Base-by-base conservation (phyloP, 2,329 filamentous ascomycete species). In the Venturia effusa region DNA sequence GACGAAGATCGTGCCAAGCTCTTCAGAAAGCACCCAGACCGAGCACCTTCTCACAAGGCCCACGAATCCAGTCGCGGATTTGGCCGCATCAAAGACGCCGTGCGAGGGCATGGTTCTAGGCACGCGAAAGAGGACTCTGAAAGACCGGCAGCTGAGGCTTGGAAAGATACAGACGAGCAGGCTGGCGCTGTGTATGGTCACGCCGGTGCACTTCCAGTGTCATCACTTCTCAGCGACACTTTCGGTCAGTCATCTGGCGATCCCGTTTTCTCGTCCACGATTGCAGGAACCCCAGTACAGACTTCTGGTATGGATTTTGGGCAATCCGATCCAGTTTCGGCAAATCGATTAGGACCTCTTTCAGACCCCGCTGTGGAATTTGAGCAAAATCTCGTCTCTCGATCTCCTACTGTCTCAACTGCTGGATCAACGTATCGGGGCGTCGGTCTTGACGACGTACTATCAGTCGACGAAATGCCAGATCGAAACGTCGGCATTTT, bases 1-100 rank as follows among this genome's bases (percentile, higher is more conserved):
- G 83, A 86, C n/a, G 83, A 84, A 51, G 63, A 60, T 10, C 41
- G 59, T 7, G 30, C 37, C 13, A 61, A 59, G 17, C n/a, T 62
- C 19, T 13, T 41, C 10, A 61, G 43, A 32, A 64, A 54, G 30
- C 51, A 64, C 24, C 32, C 45, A 32, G 79, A 83, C n/a, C 34
- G 69, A 4, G 78, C 81, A 22, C 19, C 5, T 22, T 19, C 63
- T 13, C 54, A 66, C 19, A 63, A 62, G 32, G 65, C 66, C 24
- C 62, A 63, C 32, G 64, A 66, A 24, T 59, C 60, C 22, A 66
- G 40, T 32, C 64, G 64, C 39, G 91, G 92, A 0, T 82, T 96
- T 64, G 89, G 89, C 1, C 86, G 90, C 41, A 92, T 97, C 73
- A 92, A 92, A 71, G 91, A 93, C 71, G 90, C 87, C 2, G 88